Evolutionary conservation across 148 eudicot genomes (phyloP), one percentile per base, ranked within the genome.

Genomic region (Silene latifolia): DNA sequence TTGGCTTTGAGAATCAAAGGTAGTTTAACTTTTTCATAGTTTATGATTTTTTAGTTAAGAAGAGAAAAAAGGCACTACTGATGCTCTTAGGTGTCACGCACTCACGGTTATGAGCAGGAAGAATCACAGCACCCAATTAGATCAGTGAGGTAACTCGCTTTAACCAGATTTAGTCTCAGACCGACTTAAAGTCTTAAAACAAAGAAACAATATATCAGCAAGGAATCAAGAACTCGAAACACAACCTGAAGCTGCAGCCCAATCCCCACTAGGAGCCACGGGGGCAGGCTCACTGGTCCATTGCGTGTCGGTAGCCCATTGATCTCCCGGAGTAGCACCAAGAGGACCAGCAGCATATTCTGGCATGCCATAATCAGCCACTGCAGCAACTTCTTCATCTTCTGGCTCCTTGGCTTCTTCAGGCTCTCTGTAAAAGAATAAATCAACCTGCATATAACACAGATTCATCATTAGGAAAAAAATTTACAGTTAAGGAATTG

Each of bases 391-490:
- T 44, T 82, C 89, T 35, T 89, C 89, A 17, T 89, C 89, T 53
- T 83, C 80, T 67, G 77, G 73, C 62, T 82, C 85, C 83, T 89
- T 87, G 9, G 81, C 11, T 78, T 87, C 93, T 73, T 89, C 93
- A 14, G 93, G 93, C 76, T 89, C 93, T 73, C 93, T 82, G 78
- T 80, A 86, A 81, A 89, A 89, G 63, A 89, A 89, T 39, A 89
- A 75, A 73, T 89, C 93, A 11, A 87, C 91, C 90, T 86, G 65
- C 32, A 71, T 79, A 70, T 8, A 32, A 27, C 7, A 29, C 44
- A 39, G 3, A 39, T 39, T 39, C 44, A 39, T 39, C 8, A 39
- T 39, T 7, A 32, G 35, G 3, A 27, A 27, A 27, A 27, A 27
- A 27, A 32, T n/a, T n/a, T 32, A 32, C 35, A 3, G 0, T 4